Conservation (phyloP, 345 rosid species). For the Raphanus raphanistrum region DNA sequence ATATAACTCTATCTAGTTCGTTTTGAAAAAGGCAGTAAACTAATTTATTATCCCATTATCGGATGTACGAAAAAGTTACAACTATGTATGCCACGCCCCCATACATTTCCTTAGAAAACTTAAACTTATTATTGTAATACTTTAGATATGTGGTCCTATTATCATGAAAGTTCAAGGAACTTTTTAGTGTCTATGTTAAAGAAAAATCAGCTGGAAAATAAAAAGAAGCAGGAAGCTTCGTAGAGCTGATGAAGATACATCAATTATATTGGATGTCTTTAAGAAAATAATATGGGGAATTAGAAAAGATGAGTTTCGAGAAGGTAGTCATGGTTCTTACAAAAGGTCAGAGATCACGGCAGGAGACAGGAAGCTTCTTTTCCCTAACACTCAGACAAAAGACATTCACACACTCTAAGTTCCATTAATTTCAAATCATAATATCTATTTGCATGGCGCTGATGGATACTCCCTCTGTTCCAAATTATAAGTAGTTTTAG, state of each 20-base stretch:
- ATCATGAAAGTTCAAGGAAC: background rate
- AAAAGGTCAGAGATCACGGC: constrained; percentile 21
- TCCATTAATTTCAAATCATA: background rate
- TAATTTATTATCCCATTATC: background rate
- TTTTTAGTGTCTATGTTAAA: background rate
- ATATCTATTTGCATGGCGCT: background rate
- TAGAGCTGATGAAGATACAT: background rate
- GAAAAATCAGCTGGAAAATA: background rate
- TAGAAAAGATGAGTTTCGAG: background rate
- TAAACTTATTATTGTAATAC: background rate
- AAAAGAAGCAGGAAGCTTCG: constrained; percentile 22
- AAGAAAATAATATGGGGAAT: background rate
- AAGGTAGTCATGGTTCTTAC: constrained; percentile 1
- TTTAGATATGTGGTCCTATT: background rate
- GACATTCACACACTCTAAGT: background rate
- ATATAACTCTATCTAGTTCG: background rate
- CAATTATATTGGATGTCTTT: background rate
- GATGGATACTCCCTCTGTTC: too few relatives aligned
- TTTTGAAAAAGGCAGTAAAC: background rate
- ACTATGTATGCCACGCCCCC: background rate
- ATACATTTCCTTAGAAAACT: background rate
- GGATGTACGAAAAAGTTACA: background rate
- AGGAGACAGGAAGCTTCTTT: constrained; percentile 15
- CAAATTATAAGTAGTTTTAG: too few relatives aligned
- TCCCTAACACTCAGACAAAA: constrained; percentile 9